Evolutionary conservation across 495 filamentous ascomycete genomes (phyloP).

Genomic region (Platismatia glauca): DNA sequence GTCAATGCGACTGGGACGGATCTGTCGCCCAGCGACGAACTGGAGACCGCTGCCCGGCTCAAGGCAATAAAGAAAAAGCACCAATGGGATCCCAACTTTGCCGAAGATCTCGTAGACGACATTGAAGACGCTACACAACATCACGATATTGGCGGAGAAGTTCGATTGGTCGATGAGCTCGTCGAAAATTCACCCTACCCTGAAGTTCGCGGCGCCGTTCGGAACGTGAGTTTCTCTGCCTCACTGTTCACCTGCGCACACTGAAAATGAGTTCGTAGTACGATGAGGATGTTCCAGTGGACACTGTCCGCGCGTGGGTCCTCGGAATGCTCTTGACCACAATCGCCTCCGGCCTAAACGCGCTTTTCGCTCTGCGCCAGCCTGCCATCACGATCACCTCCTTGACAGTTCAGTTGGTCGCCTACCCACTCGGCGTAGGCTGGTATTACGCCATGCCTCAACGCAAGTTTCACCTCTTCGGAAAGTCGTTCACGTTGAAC

Average conservation of each 20-base stretch:
- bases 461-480: conserved; percentile 45
- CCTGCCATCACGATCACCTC: conserved; percentile 57
- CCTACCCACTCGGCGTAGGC: conserved; percentile 58
- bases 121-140: conserved; percentile 51
- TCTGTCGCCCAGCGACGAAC: conserved; percentile 1
- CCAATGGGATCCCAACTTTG: conserved; percentile 61
- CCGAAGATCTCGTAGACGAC: conserved; percentile 50
- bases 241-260: conserved; percentile 21
- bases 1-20: conserved; percentile 4
- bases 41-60: conserved; percentile 30
- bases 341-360: conserved; percentile 59
- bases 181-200: conserved; percentile 63
- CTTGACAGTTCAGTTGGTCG: conserved; percentile 60
- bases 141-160: conserved; percentile 42
- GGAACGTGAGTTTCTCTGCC: conserved; percentile 23
- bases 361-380: conserved; percentile 59
- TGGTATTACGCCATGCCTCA: conserved; percentile 49
- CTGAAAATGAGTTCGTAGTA: conserved; percentile 27
- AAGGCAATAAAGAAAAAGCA: conserved; percentile 48
- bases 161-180: conserved; percentile 47
- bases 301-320: conserved; percentile 64
- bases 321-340: conserved; percentile 60
- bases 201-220: conserved; percentile 55
- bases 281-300: conserved; percentile 57
- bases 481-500: conserved; percentile 49